Evolutionary conservation across 106 monocot genomes (phyloP).

Genomic region (Agapanthus africanus): DNA sequence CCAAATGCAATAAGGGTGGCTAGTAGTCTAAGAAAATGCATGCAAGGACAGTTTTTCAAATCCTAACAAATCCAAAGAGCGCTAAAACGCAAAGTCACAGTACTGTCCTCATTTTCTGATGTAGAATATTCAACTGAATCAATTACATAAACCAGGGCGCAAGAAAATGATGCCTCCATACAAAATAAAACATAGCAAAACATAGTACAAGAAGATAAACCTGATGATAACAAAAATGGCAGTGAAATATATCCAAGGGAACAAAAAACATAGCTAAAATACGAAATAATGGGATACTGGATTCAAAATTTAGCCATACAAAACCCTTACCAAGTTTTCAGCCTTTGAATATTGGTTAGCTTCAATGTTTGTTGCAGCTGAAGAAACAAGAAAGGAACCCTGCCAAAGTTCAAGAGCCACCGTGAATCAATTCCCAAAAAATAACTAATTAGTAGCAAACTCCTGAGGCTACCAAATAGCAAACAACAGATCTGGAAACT

Average conservation of each 20-base stretch:
- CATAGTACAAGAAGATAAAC: not conserved
- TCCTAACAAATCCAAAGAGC: too few relatives aligned
- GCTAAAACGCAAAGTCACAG: too few relatives aligned
- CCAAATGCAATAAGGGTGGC: too few relatives aligned
- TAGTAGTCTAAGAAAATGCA: too few relatives aligned
- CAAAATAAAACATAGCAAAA: not conserved
- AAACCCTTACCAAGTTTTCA: slow-evolving; percentile 60
- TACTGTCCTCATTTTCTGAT: too few relatives aligned
- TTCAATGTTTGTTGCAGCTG: slow-evolving; percentile 45
- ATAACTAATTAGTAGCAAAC: not conserved
- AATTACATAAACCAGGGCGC: not conserved
- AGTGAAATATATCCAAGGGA: not conserved
- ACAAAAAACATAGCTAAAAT: slow-evolving; percentile 1
- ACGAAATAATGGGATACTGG: not conserved
- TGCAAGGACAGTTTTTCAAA: too few relatives aligned
- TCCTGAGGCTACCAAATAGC: not conserved
- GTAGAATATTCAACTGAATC: too few relatives aligned
- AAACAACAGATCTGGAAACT: not conserved
- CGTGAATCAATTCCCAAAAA: not conserved
- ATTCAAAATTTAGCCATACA: not conserved
- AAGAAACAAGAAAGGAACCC: slow-evolving; percentile 89
- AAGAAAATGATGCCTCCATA: not conserved
- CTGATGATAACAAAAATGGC: not conserved
- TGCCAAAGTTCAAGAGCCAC: slow-evolving; percentile 18
- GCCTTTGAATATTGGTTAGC: slow-evolving; percentile 54